Percentiles rank a stretch among this genome's conserved stretches.
These are phyloP conservation scores for Diutina siamensis DNA, from an alignment of 1,139 yeast species.

Conservation along the genomic window DNA sequence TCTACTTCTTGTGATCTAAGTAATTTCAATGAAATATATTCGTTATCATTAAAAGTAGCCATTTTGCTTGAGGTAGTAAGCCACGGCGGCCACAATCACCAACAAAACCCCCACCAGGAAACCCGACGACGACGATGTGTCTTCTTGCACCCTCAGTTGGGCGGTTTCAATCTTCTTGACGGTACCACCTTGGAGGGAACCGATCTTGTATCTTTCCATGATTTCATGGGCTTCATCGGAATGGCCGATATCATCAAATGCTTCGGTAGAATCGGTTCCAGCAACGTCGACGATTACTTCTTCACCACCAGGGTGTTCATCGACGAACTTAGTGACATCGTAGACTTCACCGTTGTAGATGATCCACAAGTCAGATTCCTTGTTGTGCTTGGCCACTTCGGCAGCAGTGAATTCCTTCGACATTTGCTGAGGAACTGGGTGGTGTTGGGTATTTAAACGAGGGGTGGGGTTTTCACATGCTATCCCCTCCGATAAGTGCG, in stretches of 20 bases:
- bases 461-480: not conserved
- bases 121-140: not conserved
- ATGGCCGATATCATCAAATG: constrained; percentile 94
- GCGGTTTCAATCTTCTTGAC: not conserved
- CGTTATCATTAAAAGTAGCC: constrained; percentile 1
- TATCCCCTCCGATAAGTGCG: not conserved
- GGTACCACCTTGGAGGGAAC: constrained; percentile 39
- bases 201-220: constrained; percentile 57
- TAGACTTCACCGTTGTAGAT: constrained; percentile 86
- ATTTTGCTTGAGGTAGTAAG: constrained; percentile 3
- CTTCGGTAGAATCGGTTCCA: constrained; percentile 88
- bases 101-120: not conserved
- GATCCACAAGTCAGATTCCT: constrained; percentile 78
- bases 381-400: constrained; percentile 70
- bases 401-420: constrained; percentile 27
- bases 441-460: not conserved
- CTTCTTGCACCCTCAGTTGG: constrained; percentile 1
- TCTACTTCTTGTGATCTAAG: constrained; percentile 16
- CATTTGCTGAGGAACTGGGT: too few relatives aligned
- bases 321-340: constrained; percentile 72
- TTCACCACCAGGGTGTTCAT: constrained; percentile 99
- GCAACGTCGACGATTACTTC: constrained; percentile 88
- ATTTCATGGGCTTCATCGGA: constrained; percentile 89
- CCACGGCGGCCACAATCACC: constrained; percentile 1
- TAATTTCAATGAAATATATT: not conserved